Evolutionary conservation across 306 rosid genomes (phyloP).

Genomic region (barrel medic (Medicago truncatula)): DNA sequence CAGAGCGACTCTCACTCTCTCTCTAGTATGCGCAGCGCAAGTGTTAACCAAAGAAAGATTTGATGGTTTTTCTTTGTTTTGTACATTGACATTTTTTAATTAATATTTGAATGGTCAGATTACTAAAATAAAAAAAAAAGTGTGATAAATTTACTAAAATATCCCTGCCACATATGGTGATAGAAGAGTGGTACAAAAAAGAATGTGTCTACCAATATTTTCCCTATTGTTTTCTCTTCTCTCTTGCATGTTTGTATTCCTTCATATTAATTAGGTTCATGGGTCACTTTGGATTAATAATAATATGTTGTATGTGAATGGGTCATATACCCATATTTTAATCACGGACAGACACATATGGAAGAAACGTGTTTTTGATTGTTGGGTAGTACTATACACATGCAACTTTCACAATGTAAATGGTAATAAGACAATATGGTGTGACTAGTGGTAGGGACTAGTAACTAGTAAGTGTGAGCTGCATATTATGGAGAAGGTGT

Average conservation of each 20-base stretch:
- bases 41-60: too few relatives aligned
- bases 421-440: conserved; percentile 8
- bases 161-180: too few relatives aligned
- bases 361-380: conserved; percentile 29
- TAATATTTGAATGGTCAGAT: too few relatives aligned
- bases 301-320: too few relatives aligned
- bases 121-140: too few relatives aligned
- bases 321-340: conserved; percentile 30
- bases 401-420: background rate
- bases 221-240: background rate
- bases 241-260: conserved; percentile 1
- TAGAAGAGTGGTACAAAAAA: too few relatives aligned
- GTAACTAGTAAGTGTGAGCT: background rate
- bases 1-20: too few relatives aligned
- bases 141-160: too few relatives aligned
- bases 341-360: conserved; percentile 22
- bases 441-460: conserved; percentile 38
- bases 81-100: too few relatives aligned
- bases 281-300: conserved; percentile 18
- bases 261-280: conserved; percentile 20
- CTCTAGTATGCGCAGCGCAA: too few relatives aligned
- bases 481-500: background rate
- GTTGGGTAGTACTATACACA: conserved; percentile 16
- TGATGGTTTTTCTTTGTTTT: too few relatives aligned
- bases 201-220: too few relatives aligned